phyloP scores from a whole-genome alignment of 352 stramenopile species.

The Bremia lactucae region DNA sequence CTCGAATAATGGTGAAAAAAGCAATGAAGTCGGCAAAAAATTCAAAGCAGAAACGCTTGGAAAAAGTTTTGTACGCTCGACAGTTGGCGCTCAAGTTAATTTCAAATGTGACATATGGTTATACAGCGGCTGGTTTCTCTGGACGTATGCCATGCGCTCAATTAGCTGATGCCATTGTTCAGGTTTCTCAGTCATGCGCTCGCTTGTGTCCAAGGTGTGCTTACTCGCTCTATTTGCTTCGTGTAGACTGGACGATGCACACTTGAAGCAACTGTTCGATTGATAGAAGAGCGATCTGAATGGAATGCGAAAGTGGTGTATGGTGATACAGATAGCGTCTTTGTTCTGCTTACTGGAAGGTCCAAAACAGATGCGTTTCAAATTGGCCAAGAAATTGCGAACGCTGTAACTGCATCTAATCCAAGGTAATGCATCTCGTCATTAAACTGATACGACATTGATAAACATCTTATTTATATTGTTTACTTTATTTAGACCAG shows the following conservation, averaged over 20 bases:
- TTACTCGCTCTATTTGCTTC: slow-evolving; percentile 1
- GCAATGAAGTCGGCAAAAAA: slow-evolving; percentile 90
- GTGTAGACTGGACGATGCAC: slow-evolving; percentile 79
- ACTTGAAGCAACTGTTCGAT: slow-evolving; percentile 88
- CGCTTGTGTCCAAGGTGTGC: neutral
- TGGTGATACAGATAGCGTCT: slow-evolving; percentile 98
- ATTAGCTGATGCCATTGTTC: slow-evolving; percentile 97
- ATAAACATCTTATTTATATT: neutral
- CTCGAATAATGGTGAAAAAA: slow-evolving; percentile 97
- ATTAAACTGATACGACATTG: neutral
- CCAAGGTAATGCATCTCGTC: slow-evolving; percentile 36
- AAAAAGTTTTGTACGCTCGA: slow-evolving; percentile 65
- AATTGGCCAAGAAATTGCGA: slow-evolving; percentile 88
- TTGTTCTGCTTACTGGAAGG: slow-evolving; percentile 92
- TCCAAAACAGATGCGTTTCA: slow-evolving; percentile 90
- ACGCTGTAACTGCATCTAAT: slow-evolving; percentile 74
- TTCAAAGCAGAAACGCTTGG: slow-evolving; percentile 39
- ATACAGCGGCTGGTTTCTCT: slow-evolving; percentile 97
- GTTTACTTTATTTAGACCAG: slow-evolving; percentile 26
- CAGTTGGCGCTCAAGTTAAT: slow-evolving; percentile 98
- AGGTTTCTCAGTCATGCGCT: slow-evolving; percentile 34
- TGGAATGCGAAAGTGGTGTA: slow-evolving; percentile 91
- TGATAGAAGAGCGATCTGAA: slow-evolving; percentile 78
- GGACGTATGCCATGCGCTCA: slow-evolving; percentile 93
- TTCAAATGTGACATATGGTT: slow-evolving; percentile 99